Evolutionary conservation across 345 rosid species (phyloP).

Genomic region (Populus ilicifolia): DNA sequence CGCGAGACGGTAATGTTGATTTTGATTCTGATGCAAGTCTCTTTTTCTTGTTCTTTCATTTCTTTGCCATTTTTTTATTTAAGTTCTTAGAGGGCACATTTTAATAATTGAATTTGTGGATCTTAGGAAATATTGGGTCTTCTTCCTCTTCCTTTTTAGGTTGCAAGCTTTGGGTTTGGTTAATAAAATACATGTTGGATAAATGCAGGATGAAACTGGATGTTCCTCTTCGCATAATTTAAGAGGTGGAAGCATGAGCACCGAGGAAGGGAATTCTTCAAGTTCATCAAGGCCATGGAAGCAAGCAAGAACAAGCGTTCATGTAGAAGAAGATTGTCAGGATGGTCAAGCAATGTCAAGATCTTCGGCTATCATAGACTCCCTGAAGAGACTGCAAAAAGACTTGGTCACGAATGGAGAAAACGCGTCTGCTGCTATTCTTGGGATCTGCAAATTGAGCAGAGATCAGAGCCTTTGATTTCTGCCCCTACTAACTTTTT

Average conservation of each 20-base stretch:
- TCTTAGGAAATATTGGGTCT: neutral
- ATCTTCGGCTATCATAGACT: constrained; percentile 35
- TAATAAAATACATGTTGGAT: too few relatives aligned
- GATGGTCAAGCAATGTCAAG: constrained; percentile 26
- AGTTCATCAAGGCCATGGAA: constrained; percentile 33
- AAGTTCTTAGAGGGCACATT: too few relatives aligned
- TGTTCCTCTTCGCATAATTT: constrained; percentile 33
- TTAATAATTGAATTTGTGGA: neutral
- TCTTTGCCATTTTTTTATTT: neutral
- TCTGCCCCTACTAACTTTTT: neutral
- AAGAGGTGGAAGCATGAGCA: constrained; percentile 2
- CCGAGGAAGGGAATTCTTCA: constrained; percentile 23
- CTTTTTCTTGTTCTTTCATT: neutral
- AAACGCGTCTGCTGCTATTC: constrained; percentile 30
- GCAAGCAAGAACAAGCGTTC: constrained; percentile 29
- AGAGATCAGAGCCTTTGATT: constrained; percentile 34
- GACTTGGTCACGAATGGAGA: constrained; percentile 18
- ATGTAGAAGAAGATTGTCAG: neutral
- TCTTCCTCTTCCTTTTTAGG: neutral
- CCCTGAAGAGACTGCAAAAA: constrained; percentile 33
- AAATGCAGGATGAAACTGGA: constrained; percentile 54
- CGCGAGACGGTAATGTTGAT: constrained; percentile 24
- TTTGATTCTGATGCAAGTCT: constrained; percentile 47
- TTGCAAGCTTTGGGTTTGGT: neutral
- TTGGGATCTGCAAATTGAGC: constrained; percentile 32